Percentiles rank a stretch among this genome's conserved stretches.
These are phyloP conservation scores for Cyberlindnera lachancei DNA, from an alignment of 805 yeast genomes.

Conservation along the genomic window DNA sequence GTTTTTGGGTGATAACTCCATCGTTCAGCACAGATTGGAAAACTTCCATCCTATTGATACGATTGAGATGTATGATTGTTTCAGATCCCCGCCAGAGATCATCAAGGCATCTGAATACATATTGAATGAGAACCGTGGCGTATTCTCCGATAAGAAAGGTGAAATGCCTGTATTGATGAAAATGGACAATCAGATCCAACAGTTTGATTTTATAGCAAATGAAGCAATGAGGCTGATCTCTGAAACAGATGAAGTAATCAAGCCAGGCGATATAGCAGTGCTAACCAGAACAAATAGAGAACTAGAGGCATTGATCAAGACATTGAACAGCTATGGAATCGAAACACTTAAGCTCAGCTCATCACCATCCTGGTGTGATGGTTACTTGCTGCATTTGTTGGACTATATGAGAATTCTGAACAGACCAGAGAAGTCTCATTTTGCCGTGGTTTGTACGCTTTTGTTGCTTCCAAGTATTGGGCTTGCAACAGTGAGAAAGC, in stretches of 20 bases:
- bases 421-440: constrained; percentile 23
- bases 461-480: constrained; percentile 19
- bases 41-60: constrained; percentile 11
- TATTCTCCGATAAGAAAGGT: constrained; percentile 1
- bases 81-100: constrained; percentile 56
- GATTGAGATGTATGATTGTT: constrained; percentile 40
- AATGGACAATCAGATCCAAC: constrained; percentile 28
- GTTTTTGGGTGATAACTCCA: constrained; percentile 48
- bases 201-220: constrained; percentile 33
- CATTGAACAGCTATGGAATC: constrained; percentile 35
- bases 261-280: constrained; percentile 44
- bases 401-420: constrained; percentile 39
- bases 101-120: constrained; percentile 32
- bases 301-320: constrained; percentile 30
- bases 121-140: constrained; percentile 4
- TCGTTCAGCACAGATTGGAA: constrained; percentile 23
- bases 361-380: constrained; percentile 44
- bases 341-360: constrained; percentile 35
- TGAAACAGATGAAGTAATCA: constrained; percentile 34
- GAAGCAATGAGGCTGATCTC: constrained; percentile 38
- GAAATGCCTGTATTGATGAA: constrained; percentile 15
- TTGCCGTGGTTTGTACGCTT: constrained; percentile 23
- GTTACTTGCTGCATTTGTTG: constrained; percentile 35
- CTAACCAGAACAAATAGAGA: constrained; percentile 47
- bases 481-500: constrained; percentile 16